Evolutionary conservation across 805 yeast genomes (phyloP).

Genomic region (Hanseniaspora taiwanica): DNA sequence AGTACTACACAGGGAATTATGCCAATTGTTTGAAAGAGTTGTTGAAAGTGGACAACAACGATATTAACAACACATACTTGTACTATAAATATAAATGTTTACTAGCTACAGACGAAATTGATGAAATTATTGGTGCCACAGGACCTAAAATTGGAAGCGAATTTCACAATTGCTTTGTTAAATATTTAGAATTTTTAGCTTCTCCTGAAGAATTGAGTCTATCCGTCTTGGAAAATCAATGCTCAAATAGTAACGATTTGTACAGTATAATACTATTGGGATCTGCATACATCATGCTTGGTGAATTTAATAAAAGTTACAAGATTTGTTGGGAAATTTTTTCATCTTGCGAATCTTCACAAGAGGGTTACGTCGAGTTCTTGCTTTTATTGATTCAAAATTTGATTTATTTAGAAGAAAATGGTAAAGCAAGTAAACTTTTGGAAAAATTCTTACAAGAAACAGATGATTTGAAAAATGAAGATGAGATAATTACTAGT

Average conservation of each 20-base stretch:
- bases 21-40: constrained; percentile 29
- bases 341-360: constrained; percentile 4
- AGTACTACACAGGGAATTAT: constrained; percentile 49
- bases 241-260: constrained; percentile 13
- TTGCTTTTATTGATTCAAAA: constrained; percentile 7
- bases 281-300: constrained; percentile 16
- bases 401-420: constrained; percentile 5
- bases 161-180: constrained; percentile 20
- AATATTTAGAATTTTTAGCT: constrained; percentile 16
- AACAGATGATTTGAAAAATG: constrained; percentile 29
- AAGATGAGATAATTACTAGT: constrained; percentile 67
- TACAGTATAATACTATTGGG: constrained; percentile 17
- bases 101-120: constrained; percentile 18
- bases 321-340: constrained; percentile 15
- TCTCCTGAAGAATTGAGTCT: constrained; percentile 9
- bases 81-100: constrained; percentile 26
- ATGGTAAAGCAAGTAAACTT: constrained; percentile 5
- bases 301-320: constrained; percentile 23
- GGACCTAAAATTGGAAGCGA: constrained; percentile 9
- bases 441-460: constrained; percentile 9
- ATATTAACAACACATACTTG: constrained; percentile 15
- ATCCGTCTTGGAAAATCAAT: constrained; percentile 10
- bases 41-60: constrained; percentile 28
- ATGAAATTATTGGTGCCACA: constrained; percentile 7
- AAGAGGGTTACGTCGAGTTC: constrained; percentile 8